These are phyloP conservation scores for Jamesozyma rosinii DNA, from an alignment of 805 yeast species.

Conservation along the genomic window DNA sequence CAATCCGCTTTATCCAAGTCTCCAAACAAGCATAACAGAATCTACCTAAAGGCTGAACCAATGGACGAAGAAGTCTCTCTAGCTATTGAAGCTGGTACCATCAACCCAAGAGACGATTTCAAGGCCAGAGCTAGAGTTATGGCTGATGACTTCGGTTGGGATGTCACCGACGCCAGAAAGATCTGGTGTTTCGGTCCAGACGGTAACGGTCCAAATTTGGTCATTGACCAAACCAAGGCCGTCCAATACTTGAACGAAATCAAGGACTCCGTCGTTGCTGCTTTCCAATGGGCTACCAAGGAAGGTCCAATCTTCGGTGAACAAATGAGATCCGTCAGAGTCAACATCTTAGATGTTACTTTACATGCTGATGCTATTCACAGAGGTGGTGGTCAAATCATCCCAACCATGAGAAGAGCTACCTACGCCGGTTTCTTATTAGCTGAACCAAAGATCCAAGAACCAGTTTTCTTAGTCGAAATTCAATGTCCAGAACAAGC, in stretches of 20 bases:
- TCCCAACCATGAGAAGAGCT: conserved; percentile 99
- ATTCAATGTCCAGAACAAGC: conserved; percentile 99
- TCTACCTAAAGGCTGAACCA: conserved; percentile 95
- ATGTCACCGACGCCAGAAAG: conserved; percentile 99
- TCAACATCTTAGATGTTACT: conserved; percentile 97
- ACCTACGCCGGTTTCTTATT: conserved; percentile 96
- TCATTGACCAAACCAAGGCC: conserved; percentile 99
- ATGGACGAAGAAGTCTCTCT: conserved; percentile 82
- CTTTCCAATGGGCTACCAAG: conserved; percentile 99
- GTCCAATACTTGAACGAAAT: conserved; percentile 98
- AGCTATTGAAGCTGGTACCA: conserved; percentile 89
- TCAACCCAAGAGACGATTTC: conserved; percentile 94
- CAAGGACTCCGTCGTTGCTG: conserved; percentile 99
- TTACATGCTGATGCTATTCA: conserved; percentile 99
- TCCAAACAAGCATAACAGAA: conserved; percentile 99
- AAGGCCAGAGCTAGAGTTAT: conserved; percentile 97
- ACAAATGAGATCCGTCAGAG: conserved; percentile 89
- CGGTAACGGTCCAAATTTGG: conserved; percentile 97
- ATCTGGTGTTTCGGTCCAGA: conserved; percentile 99
- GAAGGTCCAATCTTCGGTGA: conserved; percentile 99
- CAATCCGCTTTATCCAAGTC: conserved; percentile 97
- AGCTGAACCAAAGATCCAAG: conserved; percentile 98
- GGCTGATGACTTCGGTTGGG: conserved; percentile 99
- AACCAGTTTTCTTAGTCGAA: conserved; percentile 98
- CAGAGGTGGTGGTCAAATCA: conserved; percentile 99